phyloP scores from a whole-genome alignment of 495 filamentous ascomycete species.

The Chaetomium tenue region DNA sequence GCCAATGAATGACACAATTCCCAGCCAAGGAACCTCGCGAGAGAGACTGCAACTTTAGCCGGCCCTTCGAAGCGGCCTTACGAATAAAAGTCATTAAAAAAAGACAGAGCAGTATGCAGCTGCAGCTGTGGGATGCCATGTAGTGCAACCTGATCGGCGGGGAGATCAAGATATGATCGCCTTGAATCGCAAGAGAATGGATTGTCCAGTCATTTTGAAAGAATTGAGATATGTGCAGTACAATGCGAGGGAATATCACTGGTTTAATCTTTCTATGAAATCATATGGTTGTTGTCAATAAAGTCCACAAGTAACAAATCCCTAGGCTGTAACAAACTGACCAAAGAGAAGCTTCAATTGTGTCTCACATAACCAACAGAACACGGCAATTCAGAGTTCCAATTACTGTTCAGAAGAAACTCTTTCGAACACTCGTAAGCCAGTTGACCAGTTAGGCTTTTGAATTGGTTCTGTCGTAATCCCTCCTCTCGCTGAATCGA shows the following conservation, averaged over 20 bases:
- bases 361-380: conserved; percentile 1
- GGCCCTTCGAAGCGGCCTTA: too few species aligned
- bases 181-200: background rate
- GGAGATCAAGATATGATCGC: background rate
- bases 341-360: background rate
- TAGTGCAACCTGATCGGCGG: conserved; percentile 7
- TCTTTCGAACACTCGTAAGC: background rate
- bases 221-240: background rate
- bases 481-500: background rate
- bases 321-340: background rate
- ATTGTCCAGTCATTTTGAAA: background rate
- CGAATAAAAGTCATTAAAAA: background rate
- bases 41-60: too few species aligned
- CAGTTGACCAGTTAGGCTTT: background rate
- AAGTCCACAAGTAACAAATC: background rate
- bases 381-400: background rate
- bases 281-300: background rate
- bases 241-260: background rate
- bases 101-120: background rate
- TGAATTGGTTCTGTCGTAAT: background rate
- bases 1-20: too few species aligned
- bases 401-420: background rate
- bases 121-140: background rate
- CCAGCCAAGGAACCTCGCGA: too few species aligned
- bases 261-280: background rate